phyloP scores from a whole-genome alignment of 1,284 basidiomycete genomes.

The Ceraceosorus guamensis region DNA sequence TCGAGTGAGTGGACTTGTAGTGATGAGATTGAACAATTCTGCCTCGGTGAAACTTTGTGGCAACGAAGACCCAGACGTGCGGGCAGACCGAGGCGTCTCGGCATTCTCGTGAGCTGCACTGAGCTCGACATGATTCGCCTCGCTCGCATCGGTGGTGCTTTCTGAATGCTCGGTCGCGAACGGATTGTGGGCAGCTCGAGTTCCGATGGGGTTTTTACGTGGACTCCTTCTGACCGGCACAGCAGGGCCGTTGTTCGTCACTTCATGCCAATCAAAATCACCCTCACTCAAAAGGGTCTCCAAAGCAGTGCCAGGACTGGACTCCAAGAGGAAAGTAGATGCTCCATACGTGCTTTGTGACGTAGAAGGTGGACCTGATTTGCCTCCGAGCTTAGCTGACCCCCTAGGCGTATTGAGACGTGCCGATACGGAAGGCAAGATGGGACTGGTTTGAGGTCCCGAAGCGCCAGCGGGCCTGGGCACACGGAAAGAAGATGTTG shows the following conservation, averaged over 20 bases:
- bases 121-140: too few relatives aligned
- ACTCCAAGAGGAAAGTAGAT: slow-evolving; percentile 36
- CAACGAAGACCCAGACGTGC: not conserved
- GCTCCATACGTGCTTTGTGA: slow-evolving; percentile 35
- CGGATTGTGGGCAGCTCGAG: slow-evolving; percentile 31
- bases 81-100: not conserved
- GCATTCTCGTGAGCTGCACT: too few relatives aligned
- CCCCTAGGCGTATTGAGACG: not conserved
- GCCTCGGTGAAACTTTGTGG: too few relatives aligned
- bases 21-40: slow-evolving; percentile 11
- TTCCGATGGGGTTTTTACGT: slow-evolving; percentile 42
- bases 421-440: slow-evolving; percentile 19
- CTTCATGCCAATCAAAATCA: slow-evolving; percentile 1
- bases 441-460: slow-evolving; percentile 28
- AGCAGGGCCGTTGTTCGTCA: slow-evolving; percentile 11
- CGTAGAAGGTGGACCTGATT: slow-evolving; percentile 19
- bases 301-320: slow-evolving; percentile 40
- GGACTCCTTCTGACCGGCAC: slow-evolving; percentile 35
- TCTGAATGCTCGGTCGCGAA: slow-evolving; percentile 19
- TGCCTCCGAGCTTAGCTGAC: slow-evolving; percentile 11
- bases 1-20: slow-evolving; percentile 27
- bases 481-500: too few relatives aligned
- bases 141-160: too few relatives aligned
- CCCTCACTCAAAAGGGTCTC: slow-evolving; percentile 39
- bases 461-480: too few relatives aligned